Evolutionary conservation across 129 eudicot genomes (phyloP).

Genomic region (Chrysanthemum seticuspe): DNA sequence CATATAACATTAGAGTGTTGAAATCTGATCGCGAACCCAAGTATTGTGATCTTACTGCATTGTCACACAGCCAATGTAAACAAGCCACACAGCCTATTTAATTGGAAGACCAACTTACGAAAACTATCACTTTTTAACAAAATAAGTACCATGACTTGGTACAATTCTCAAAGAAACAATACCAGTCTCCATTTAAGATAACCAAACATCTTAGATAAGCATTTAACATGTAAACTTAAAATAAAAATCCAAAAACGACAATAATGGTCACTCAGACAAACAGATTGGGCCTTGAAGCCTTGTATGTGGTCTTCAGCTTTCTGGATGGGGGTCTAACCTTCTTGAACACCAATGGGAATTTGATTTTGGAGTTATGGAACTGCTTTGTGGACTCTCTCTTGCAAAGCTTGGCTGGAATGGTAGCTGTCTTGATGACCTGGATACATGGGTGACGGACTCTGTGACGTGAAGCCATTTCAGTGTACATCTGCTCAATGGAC

Average conservation of each 20-base stretch:
- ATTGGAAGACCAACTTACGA: too few relatives aligned
- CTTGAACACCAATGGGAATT: conserved; percentile 59
- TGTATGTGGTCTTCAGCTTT: conserved; percentile 63
- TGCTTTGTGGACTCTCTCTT: conserved; percentile 58
- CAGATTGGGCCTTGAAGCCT: conserved; percentile 54
- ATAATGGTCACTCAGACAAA: conserved; percentile 32
- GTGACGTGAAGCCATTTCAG: conserved; percentile 76
- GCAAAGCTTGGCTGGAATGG: conserved; percentile 55
- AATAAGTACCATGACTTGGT: background rate
- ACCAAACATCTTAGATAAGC: conserved; percentile 15
- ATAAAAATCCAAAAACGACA: conserved; percentile 4
- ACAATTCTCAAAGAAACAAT: conserved; percentile 15
- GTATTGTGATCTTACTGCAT: too few relatives aligned
- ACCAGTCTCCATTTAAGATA: conserved; percentile 25
- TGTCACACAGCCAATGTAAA: too few relatives aligned
- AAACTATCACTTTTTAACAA: background rate
- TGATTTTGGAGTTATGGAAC: conserved; percentile 50
- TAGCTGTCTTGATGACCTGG: conserved; percentile 63
- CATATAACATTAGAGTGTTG: too few relatives aligned
- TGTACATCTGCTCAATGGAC: conserved; percentile 57
- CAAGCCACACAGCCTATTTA: too few relatives aligned
- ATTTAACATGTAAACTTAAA: conserved; percentile 17
- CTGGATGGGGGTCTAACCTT: conserved; percentile 57
- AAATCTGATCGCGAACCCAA: too few relatives aligned
- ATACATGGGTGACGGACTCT: conserved; percentile 54